Conservation (phyloP, 805 yeast genomes). For the Cyberlindnera veronae region DNA sequence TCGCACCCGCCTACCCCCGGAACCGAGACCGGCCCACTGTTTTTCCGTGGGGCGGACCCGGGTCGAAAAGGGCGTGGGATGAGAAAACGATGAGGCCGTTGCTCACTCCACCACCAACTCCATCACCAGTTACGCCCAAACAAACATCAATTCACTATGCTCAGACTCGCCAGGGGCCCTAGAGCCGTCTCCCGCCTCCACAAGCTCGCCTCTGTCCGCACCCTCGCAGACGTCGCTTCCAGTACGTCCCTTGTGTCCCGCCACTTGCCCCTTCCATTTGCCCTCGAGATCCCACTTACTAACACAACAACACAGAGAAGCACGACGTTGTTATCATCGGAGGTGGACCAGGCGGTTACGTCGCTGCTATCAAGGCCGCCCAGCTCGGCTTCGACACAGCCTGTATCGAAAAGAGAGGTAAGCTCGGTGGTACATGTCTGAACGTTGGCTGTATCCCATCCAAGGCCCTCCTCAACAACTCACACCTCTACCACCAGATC, state of each 20-base stretch:
- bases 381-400: constrained; percentile 94
- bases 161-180: constrained; percentile 21
- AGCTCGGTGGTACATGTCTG: constrained; percentile 96
- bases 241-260: constrained; percentile 12
- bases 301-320: constrained; percentile 33
- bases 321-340: constrained; percentile 95
- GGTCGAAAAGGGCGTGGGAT: constrained; percentile 1
- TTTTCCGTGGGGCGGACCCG: constrained; percentile 1
- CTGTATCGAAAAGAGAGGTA: constrained; percentile 95
- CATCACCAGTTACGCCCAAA: neutral
- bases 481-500: constrained; percentile 88
- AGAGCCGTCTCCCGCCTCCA: constrained; percentile 7
- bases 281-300: neutral
- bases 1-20: constrained; percentile 11
- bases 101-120: neutral
- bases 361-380: constrained; percentile 98
- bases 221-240: constrained; percentile 22
- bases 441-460: constrained; percentile 99
- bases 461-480: constrained; percentile 90
- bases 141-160: constrained; percentile 13
- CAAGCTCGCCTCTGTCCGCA: constrained; percentile 17
- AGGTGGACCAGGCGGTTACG: constrained; percentile 99
- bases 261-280: neutral
- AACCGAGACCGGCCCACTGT: constrained; percentile 3
- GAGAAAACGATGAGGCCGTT: constrained; percentile 5